These are phyloP conservation scores for Dioszegia hungarica DNA, from an alignment of 768 basidiomycete species.

Conservation along the genomic window DNA sequence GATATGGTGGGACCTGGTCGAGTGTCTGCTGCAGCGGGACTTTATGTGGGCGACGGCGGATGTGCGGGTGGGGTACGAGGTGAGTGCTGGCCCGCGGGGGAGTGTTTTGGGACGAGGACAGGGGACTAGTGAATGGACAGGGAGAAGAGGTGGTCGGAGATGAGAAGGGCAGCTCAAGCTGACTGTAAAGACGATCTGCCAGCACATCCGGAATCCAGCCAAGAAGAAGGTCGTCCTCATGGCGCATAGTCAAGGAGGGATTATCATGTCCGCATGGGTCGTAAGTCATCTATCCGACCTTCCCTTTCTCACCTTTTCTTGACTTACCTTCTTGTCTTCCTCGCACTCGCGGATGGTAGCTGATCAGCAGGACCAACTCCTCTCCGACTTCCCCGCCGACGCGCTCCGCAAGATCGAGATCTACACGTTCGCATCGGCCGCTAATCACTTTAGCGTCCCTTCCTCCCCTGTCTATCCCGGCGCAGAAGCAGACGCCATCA, in stretches of 20 bases:
- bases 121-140: too few relatives aligned
- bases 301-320: too few relatives aligned
- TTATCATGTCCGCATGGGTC: constrained; percentile 30
- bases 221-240: constrained; percentile 37
- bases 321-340: too few relatives aligned
- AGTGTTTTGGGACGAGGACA: too few relatives aligned
- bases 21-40: constrained; percentile 39
- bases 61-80: constrained; percentile 21
- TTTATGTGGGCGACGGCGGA: constrained; percentile 19
- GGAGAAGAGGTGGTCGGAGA: too few relatives aligned
- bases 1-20: constrained; percentile 38
- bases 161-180: too few relatives aligned
- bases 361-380: constrained; percentile 22
- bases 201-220: constrained; percentile 10
- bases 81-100: too few relatives aligned
- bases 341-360: too few relatives aligned
- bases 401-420: constrained; percentile 32
- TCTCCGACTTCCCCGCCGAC: constrained; percentile 25
- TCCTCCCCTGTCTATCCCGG: neutral
- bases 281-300: constrained; percentile 9
- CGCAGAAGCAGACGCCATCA: neutral
- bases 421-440: constrained; percentile 38
- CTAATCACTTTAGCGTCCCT: constrained; percentile 37
- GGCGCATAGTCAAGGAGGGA: constrained; percentile 39
- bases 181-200: constrained; percentile 8